Evolutionary conservation across 495 filamentous ascomycete species (phyloP).

Genomic region (Penicillium verhagenii): DNA sequence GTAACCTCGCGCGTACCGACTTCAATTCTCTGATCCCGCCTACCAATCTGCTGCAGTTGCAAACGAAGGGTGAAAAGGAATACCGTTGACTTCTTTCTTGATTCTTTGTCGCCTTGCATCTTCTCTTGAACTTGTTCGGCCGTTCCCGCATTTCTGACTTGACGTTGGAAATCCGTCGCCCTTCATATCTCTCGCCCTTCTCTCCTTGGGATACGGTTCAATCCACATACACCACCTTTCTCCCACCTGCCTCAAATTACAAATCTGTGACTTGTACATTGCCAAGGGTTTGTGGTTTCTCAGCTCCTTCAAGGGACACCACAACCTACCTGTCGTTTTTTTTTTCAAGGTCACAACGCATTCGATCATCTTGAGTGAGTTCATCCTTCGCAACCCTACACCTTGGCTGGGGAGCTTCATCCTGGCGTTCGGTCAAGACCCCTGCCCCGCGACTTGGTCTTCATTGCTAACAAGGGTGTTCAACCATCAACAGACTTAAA

Average conservation of each 20-base stretch:
- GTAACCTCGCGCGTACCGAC: conserved; percentile 30
- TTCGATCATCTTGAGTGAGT: conserved; percentile 37
- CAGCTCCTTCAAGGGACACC: conserved; percentile 14
- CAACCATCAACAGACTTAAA: conserved; percentile 23
- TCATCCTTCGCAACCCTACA: conserved; percentile 6
- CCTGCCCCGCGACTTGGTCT: not conserved
- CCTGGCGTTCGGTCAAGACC: not conserved
- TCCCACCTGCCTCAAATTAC: too few species aligned
- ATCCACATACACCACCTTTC: too few species aligned
- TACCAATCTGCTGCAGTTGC: conserved; percentile 25
- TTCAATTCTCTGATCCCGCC: too few species aligned
- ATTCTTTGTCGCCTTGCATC: conserved; percentile 44
- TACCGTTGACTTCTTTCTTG: conserved; percentile 11
- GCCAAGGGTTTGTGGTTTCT: conserved; percentile 27
- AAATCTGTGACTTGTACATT: conserved; percentile 41
- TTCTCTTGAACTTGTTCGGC: conserved; percentile 18
- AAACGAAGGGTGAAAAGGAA: conserved; percentile 37
- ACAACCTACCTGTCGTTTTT: conserved; percentile 1
- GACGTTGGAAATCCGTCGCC: conserved; percentile 15
- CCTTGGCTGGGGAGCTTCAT: conserved; percentile 7
- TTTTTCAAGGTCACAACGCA: too few species aligned
- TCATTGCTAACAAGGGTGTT: conserved; percentile 18
- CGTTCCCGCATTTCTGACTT: conserved; percentile 30
- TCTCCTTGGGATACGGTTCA: too few species aligned
- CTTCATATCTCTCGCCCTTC: conserved; percentile 9